Percentiles rank a stretch among this genome's conserved stretches.
Conservation (phyloP, 352 stramenopile species). For the Stephanocyclus meneghinianus region DNA sequence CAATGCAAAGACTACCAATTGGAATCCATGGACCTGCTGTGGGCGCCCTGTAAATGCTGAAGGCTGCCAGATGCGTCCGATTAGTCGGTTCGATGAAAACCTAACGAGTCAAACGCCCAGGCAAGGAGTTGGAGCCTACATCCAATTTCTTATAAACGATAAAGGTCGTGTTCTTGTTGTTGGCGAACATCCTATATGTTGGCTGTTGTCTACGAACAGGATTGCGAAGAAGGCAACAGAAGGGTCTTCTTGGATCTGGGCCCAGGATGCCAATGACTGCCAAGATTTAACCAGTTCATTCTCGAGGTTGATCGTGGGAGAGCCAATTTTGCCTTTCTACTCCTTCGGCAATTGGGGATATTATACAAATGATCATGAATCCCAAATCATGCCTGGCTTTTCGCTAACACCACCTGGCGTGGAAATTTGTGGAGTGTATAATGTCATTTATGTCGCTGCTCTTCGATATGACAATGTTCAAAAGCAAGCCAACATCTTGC, state of each 20-base stretch:
- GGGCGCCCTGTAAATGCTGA: slow-evolving; percentile 44
- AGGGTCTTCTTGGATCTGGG: slow-evolving; percentile 21
- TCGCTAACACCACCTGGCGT: slow-evolving; percentile 18
- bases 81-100: background rate
- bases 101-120: background rate
- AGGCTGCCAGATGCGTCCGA: background rate
- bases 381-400: slow-evolving; percentile 28
- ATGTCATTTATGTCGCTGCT: slow-evolving; percentile 18
- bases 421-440: slow-evolving; percentile 33
- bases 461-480: slow-evolving; percentile 11
- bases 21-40: slow-evolving; percentile 40
- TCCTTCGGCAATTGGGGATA: slow-evolving; percentile 39
- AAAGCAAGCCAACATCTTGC: too few relatives aligned
- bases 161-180: slow-evolving; percentile 8
- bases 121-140: background rate
- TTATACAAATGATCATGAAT: slow-evolving; percentile 19
- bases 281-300: background rate
- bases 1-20: slow-evolving; percentile 17
- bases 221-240: slow-evolving; percentile 25
- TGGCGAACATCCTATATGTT: slow-evolving; percentile 11
- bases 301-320: background rate
- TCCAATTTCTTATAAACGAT: slow-evolving; percentile 29
- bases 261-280: background rate
- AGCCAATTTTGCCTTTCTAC: slow-evolving; percentile 5
- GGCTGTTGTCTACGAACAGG: slow-evolving; percentile 14